Evolutionary conservation across 306 rosid genomes (phyloP), one percentile per base, ranked within the genome.

Genomic region (Cicer bijugum): DNA sequence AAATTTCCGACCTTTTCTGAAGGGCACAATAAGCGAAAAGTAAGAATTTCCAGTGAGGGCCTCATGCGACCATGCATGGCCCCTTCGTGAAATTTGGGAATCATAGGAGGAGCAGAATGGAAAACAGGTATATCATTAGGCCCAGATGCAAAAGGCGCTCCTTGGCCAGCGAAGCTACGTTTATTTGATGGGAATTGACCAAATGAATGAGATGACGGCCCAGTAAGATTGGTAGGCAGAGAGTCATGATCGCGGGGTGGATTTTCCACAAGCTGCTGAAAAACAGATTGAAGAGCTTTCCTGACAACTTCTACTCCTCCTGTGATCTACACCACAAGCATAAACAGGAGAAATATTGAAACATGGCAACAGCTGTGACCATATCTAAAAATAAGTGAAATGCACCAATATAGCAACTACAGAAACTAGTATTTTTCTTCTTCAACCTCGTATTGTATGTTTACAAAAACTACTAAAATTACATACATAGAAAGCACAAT

Each of bases 1-100:
- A 95, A 74, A 72, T 83, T 88, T 38, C 99, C 97, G 61, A 87
- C 95, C 72, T 87, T 95, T 45, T 91, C 99, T 43, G 82, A 79
- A 12, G 80, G 91, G 84, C 99, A 95, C 82, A 91, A 51, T 72
- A 95, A 80, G 56, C 93, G 93, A 60, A 86, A 90, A 52, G 90
- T 88, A 43, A 90, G 86, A 55, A 86, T 82, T 53, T 95, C 97
- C 75, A 77, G 89, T 38, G 86, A 52, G 81, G 84, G 79, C 59
- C 86, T 86, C 62, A 77, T 45, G 80, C 90, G 91, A 79, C 92
- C 86, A 74, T 83, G 89, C 9, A 81, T 68, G 72, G 86, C 82
- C 76, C 88, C 87, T 80, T 86, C 97, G 38, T 88, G 92, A 79
- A 82, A 81, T 69, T 84, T 91, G 77, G 88, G 78, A 46, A 82